Base-by-base conservation (phyloP, 768 basidiomycete species). In the Cystofilobasidium macerans region DNA sequence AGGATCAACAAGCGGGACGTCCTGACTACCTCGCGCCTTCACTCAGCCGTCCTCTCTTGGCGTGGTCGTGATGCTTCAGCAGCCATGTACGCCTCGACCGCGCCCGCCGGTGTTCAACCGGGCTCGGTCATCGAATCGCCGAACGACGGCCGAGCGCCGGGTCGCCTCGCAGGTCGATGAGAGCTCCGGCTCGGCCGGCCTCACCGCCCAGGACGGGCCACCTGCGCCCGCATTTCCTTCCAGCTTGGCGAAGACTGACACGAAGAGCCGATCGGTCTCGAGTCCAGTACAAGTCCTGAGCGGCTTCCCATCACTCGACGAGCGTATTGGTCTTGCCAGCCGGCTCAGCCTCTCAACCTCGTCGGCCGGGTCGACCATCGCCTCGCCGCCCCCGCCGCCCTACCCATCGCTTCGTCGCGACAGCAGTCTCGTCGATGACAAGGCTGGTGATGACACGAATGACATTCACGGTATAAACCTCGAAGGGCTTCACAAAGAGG, bases 41-140 rank as follows among this genome's bases (percentile, higher is more conserved):
- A n/a, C n/a, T n/a, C n/a, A n/a, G n/a, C n/a, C n/a, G n/a, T n/a
- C n/a, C n/a, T n/a, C n/a, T n/a, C n/a, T n/a, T n/a, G n/a, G n/a
- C n/a, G n/a, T n/a, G n/a, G n/a, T n/a, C n/a, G n/a, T n/a, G 51
- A 54, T 54, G 51, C 51, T 54, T 16, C 28, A 32, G 28, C 51
- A 54, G 51, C 62, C 62, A 14, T 43, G 35, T 13, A 59, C 64
- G 16, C 64, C 64, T 30, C 57, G 64, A 5, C 64, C 64, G 24
- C 64, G 64, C 11, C 64, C 64, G 7, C 64, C 64, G n/a, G 32
- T 16, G 35, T 56, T 63, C 62, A 24, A 22, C 14, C 48, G 62
- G 0, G 14, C 62, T 24, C 51, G 53, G 16, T 42, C 62, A 8
- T 28, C 51, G 1, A 36, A 47, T 30, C 36, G 36, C 9, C 30